Base-by-base conservation (phyloP, 345 rosid species). In the Eucalyptus globulus region DNA sequence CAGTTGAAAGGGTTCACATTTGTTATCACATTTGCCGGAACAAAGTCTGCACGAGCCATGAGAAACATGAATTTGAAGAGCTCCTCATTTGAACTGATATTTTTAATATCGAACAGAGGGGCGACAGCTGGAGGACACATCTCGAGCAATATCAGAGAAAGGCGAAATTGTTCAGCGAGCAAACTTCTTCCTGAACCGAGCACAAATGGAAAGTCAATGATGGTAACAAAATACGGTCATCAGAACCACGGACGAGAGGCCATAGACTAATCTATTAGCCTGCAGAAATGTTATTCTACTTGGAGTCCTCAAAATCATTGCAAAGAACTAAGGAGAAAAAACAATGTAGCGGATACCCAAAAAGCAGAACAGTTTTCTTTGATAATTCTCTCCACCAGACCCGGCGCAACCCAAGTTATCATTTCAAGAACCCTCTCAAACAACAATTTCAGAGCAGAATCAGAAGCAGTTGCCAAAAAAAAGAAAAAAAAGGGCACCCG, bases 21-120 rank as follows among this genome's bases (percentile, higher is more conserved):
- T 29, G 62, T 43, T 24, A 89, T 88, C 80, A 92, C 93, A 88
- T 90, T 90, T 60, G 76, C 62, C 0, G 92, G 93, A 58, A 65
- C 88, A 86, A 85, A 88, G 80, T 22, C 49, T 87, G 92, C 91
- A 5, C 8, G 6, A 9, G 3, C 51, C 81, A 89, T 53, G 69
- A 13, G 19, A 45, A n/a, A 26, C 87, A 90, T 86, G 86, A 37
- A 89, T 24, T 27, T 47, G 62, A 72, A 21, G 45, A 72, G 27
- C 14, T 72, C 83, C 27, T 72, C 83, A 72, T 9, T 3, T 3
- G 81, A 17, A 17, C 24, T 6, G 44, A 37, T 3, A 17, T 17
- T 37, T 17, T 34, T 69, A 2, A 69, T 69, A 72, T 72, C 44
- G 44, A 37, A 37, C 45, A 72, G 83, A 72, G 83, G 45, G 83